Base-by-base conservation (phyloP, 306 rosid species). In the Lupinus albus region DNA sequence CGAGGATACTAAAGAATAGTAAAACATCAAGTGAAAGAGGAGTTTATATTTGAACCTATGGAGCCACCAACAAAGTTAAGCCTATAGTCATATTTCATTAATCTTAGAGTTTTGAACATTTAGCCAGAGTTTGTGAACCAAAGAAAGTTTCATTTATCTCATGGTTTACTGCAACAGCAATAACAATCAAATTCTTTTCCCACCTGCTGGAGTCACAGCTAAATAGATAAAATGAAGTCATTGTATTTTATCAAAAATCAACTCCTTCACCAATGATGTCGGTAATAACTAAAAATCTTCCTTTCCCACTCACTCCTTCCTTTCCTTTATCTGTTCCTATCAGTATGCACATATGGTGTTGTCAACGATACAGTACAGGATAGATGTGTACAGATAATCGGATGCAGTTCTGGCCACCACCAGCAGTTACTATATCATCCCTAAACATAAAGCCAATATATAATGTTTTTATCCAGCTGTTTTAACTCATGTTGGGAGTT, bases 321-420 rank as follows among this genome's bases (percentile, higher is more conserved):
- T 25, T 25, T 4, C 30, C 30, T 25, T 25, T 25, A 25, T 25
- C 1, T 25, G 4, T 0, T 25, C 30, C 30, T 25, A 4, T 25
- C 30, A 25, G 4, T 25, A 25, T 25, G 30, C 30, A 25, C 30
- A 3, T 25, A 25, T 25, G 30, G 30, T 25, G 2, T 25, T 25
- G 4, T 25, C 4, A 4, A 25, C 4, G 30, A 25, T 25, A 2
- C 2, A 25, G 30, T 25, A 25, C 30, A 25, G 30, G 30, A 25
- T 25, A 25, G 30, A 25, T 3, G 4, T 4, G 30, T 25, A 25
- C 0, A 25, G 4, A 25, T 25, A 64, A 57, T 42, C 16, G 11
- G 44, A 68, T 64, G 55, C 50, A 50, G 36, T 50, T 67, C n/a
- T 50, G 17, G 46, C 13, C 41, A 28, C 54, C 54, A 12, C 1